Evolutionary conservation across 371 early-diverging fungal genomes (phyloP).

Genomic region (Mucor piriformis): DNA sequence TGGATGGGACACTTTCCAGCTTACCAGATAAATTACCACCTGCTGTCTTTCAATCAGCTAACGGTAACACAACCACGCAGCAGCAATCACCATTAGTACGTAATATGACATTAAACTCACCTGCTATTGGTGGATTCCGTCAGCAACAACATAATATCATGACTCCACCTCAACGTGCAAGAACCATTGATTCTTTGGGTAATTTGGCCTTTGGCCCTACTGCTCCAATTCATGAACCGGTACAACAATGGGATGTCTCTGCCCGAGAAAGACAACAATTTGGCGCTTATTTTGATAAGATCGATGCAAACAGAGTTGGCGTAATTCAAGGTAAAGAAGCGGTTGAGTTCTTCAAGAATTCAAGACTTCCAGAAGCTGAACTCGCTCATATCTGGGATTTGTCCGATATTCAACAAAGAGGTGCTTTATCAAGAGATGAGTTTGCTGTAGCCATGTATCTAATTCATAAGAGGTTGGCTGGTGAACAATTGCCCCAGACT

Average conservation of each 20-base stretch:
- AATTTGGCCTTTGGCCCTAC: conserved; percentile 42
- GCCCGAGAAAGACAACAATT: conserved; percentile 68
- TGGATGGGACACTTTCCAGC: conserved; percentile 66
- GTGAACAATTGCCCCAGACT: conserved; percentile 78
- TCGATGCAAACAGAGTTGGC: conserved; percentile 55
- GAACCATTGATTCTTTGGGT: conserved; percentile 52
- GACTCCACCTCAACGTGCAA: conserved; percentile 44
- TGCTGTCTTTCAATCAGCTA: conserved; percentile 60
- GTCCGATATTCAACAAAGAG: conserved; percentile 77
- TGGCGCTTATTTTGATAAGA: conserved; percentile 67
- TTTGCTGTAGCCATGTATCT: conserved; percentile 95
- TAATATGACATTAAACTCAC: conserved; percentile 13
- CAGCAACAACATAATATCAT: conserved; percentile 24
- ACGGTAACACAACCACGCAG: conserved; percentile 26
- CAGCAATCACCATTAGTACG: conserved; percentile 25
- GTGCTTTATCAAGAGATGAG: conserved; percentile 83
- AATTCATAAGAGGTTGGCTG: conserved; percentile 76
- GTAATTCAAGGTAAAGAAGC: conserved; percentile 63
- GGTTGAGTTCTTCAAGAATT: conserved; percentile 77
- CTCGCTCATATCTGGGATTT: conserved; percentile 82
- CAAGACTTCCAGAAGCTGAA: conserved; percentile 71
- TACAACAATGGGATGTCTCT: conserved; percentile 67
- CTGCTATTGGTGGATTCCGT: conserved; percentile 14
- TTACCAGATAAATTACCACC: conserved; percentile 67
- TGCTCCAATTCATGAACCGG: conserved; percentile 18